These are phyloP conservation scores for Rhizopogon roseolus DNA, from an alignment of 768 basidiomycete genomes.

Conservation along the genomic window DNA sequence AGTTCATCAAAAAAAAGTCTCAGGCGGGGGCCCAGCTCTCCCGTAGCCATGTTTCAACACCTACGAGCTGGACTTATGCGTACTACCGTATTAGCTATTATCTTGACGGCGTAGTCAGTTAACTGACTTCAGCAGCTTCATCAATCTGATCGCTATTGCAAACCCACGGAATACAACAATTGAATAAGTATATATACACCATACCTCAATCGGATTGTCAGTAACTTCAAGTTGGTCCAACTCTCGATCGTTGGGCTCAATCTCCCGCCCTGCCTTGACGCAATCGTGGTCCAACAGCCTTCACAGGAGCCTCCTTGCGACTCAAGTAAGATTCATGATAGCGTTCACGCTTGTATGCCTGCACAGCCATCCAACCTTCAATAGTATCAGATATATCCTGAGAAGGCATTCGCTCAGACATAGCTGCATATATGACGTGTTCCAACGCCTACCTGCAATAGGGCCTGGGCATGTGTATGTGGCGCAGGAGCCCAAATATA, in stretches of 20 bases:
- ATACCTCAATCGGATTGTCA: background rate
- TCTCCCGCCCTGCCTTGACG: background rate
- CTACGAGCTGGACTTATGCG: too few species aligned
- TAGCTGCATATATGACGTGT: background rate
- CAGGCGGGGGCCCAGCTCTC: too few species aligned
- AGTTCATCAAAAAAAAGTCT: too few species aligned
- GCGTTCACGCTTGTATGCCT: slow-evolving; percentile 14
- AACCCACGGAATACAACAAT: slow-evolving; percentile 28
- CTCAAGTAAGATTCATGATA: background rate
- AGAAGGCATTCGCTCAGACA: slow-evolving; percentile 1
- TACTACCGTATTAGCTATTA: too few species aligned
- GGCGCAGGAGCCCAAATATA: slow-evolving; percentile 17
- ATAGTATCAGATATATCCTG: slow-evolving; percentile 24
- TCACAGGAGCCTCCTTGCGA: slow-evolving; percentile 7
- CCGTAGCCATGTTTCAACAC: too few species aligned
- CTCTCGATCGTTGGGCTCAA: too few species aligned
- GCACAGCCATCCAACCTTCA: slow-evolving; percentile 21
- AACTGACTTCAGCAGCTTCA: slow-evolving; percentile 24
- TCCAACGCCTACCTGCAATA: slow-evolving; percentile 16
- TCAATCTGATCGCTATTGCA: slow-evolving; percentile 35
- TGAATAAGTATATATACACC: background rate
- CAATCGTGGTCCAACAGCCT: slow-evolving; percentile 22
- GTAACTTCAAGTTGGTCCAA: too few species aligned
- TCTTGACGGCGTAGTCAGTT: too few species aligned
- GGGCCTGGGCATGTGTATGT: slow-evolving; percentile 10